Base-by-base conservation (phyloP, 2,329 filamentous ascomycete genomes). In the Colletotrichum navitas region DNA sequence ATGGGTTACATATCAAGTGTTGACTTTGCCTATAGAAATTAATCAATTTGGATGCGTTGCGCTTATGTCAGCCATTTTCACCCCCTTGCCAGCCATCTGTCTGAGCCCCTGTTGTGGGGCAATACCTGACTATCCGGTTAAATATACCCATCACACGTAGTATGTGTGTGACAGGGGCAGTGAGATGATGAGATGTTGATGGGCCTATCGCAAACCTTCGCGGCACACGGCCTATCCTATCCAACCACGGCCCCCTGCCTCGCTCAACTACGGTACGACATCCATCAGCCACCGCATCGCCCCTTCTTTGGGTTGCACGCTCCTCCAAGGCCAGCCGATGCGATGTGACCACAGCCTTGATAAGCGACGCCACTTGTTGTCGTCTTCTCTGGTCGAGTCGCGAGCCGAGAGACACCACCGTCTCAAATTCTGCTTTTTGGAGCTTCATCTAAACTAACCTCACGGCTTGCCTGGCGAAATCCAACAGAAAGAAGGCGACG, bases 241-340 rank as follows among this genome's bases (percentile, higher is more conserved):
- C 39, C 21, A 26, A 32, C 34, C 47, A 66, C 55, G 16, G 60
- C 24, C 64, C 61, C 51, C 56, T 54, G n/a, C 26, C 63, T 71
- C 58, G 45, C 32, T 51, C 43, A 24, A n/a, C 64, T 26, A 49
- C 43, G 18, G 26, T 26, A 49, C 43, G 18, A 34, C 39, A 14
- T 41, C 63, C 56, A 67, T 58, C 68, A 58, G 24, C 34, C 49
- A 62, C 56, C 29, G 45, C 36, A 59, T 59, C 39, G 29, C 45
- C 32, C 29, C 29, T 59, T 55, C 14, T 63, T 32, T 63, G 45
- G 45, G 41, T 63, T 54, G 65, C 68, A 68, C 65, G 51, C 59
- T 54, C 52, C 54, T 68, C 26, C 47, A 29, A 49, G 45, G 32
- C 43, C 51, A 60, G 45, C 32, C 41, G 52, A 41, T 66, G 56